Base-by-base conservation (phyloP, 2,329 filamentous ascomycete species). In the Didymella keratinophila region DNA sequence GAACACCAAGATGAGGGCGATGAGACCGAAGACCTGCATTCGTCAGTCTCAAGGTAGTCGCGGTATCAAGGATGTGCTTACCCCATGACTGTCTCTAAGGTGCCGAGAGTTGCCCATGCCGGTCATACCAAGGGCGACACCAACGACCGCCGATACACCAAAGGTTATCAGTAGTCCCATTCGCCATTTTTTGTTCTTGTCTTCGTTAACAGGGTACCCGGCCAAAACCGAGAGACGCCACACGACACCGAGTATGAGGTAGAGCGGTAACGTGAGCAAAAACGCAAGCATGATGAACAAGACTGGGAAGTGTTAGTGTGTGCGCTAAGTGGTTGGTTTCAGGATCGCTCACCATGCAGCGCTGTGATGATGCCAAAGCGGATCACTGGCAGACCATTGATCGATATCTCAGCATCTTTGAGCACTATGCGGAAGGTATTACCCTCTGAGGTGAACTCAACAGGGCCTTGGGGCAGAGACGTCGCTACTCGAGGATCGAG, bases 161-260 rank as follows among this genome's bases (percentile, higher is more conserved):
- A 73, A 71, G 0, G 61, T 34, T 10, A 63, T 47, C 2, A 73
- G 32, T 3, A 72, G 53, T 3, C 66, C 63, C 10, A 68, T 41
- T 0, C 71, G 61, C 70, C 70, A 72, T 49, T 67, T 71, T 27
- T 58, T 66, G 57, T 68, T 70, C 49, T 67, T 69, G 1, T 39
- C 30, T 44, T 70, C 66, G 25, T 70, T 55, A 10, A 73, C 45
- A 4, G 71, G 70, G 14, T 69, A 61, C 9, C 65, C 64, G 21
- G 66, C 58, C 14, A 73, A 46, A 4, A 68, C 61, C 0, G 69
- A 71, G 3, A 73, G 60, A 8, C 71, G 68, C 62, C 61, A 66
- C 11, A 67, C 60, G 18, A 69, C 68, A 2, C 71, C 71, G 0
- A 69, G 46, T 9, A 65, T 63, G 30, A 73, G 55, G 34, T 73